A percentile compares a stretch with the other conserved stretches of the same genome.
Conservation (phyloP, 2,329 filamentous ascomycete genomes). For the Colletotrichum sp. region DNA sequence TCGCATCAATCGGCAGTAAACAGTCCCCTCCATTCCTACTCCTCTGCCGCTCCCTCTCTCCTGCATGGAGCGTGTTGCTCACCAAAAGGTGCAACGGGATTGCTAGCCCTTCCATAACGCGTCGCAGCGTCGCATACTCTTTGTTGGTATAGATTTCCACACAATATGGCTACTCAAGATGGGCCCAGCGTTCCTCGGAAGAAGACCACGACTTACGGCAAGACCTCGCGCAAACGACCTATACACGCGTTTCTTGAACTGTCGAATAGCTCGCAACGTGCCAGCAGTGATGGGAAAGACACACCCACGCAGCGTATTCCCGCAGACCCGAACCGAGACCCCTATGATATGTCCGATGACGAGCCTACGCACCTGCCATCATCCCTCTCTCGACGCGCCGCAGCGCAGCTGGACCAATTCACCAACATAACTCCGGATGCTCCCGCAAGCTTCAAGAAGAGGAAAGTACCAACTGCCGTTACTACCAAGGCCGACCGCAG, state of each 20-base stretch:
- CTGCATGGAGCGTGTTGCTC: neutral
- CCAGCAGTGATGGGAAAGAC: neutral
- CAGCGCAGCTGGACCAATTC: neutral
- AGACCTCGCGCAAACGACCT: slow-evolving; percentile 20
- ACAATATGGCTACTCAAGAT: slow-evolving; percentile 18
- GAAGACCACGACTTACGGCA: slow-evolving; percentile 22
- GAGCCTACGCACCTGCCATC: neutral
- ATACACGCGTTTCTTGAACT: slow-evolving; percentile 18
- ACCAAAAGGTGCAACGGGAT: neutral
- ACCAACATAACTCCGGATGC: neutral
- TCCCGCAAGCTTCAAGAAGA: neutral
- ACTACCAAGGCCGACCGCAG: neutral
- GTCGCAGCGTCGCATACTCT: neutral
- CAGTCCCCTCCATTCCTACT: neutral
- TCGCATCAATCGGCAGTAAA: neutral
- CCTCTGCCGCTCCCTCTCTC: neutral
- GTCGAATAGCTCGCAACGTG: neutral
- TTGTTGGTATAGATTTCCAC: neutral
- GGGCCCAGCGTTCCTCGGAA: slow-evolving; percentile 10
- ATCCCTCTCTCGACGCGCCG: neutral
- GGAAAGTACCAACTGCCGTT: neutral
- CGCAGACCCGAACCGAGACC: neutral
- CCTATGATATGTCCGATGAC: slow-evolving; percentile 8
- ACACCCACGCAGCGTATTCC: neutral
- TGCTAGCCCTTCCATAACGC: neutral